Conservation (phyloP, 1,284 basidiomycete genomes). For the Thecaphora thlaspeos region DNA sequence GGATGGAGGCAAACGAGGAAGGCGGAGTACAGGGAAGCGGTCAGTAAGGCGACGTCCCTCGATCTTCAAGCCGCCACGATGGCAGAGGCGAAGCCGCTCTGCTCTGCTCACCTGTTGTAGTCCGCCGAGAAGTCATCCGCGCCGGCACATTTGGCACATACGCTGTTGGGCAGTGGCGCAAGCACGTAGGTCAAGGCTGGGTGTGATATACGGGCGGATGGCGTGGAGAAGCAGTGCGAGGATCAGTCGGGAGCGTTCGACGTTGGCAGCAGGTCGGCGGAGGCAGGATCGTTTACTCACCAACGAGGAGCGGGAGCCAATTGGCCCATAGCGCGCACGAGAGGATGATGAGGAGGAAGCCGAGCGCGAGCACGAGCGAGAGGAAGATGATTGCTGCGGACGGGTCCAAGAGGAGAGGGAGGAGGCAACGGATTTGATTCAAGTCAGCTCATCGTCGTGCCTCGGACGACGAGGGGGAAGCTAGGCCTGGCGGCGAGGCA, state of each 20-base stretch:
- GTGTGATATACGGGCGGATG: conserved; percentile 2
- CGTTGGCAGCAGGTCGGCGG: neutral
- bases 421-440: too few species aligned
- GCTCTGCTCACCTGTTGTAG: conserved; percentile 60
- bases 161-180: conserved; percentile 89
- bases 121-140: conserved; percentile 64
- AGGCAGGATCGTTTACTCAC: conserved; percentile 64
- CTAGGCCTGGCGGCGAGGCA: too few species aligned
- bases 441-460: too few species aligned
- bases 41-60: too few species aligned
- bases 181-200: conserved; percentile 89
- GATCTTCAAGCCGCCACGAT: too few species aligned
- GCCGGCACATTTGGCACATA: conserved; percentile 64
- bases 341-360: conserved; percentile 95
- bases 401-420: too few species aligned
- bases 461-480: neutral
- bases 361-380: conserved; percentile 92
- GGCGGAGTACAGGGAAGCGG: neutral
- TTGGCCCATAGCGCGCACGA: conserved; percentile 94
- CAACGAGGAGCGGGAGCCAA: conserved; percentile 95
- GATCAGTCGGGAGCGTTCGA: neutral
- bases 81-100: too few species aligned
- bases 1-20: neutral
- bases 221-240: neutral
- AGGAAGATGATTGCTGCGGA: conserved; percentile 53